Base-by-base conservation (phyloP, 176 grass and related monocot genomes). In the Sorghum bicolor region DNA sequence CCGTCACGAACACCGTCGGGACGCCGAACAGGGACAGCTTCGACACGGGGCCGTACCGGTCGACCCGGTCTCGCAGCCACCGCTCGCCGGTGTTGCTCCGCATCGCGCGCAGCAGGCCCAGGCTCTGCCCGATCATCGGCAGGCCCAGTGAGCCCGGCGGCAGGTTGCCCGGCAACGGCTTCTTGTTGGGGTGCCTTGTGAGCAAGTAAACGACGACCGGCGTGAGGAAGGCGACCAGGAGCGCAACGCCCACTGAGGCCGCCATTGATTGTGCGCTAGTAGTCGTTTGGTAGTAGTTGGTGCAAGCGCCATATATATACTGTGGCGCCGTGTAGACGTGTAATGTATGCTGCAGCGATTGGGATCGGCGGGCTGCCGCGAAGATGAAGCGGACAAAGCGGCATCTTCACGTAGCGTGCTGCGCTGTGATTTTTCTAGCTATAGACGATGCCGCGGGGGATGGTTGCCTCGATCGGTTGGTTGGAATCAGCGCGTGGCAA, bases 21-120 rank as follows among this genome's bases (percentile, higher is more conserved):
- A 61, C 17, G 41, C 82, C 76, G 36, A 93, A 93, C 48, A 93
- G 74, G 14, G 88, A 93, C 31, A 93, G 82, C 82, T 90, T 93
- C 14, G 78, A 93, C 15, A 93, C 86, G 9, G 82, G 82, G 11
- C 91, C 91, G 41, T 90, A 85, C 67, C 76, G 77, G 32, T 1
- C 14, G 47, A 85, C 28, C 13, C 78, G n/a, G n/a, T 39, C 25
- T 0, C 14, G 63, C 2, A 89, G 20, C 90, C 90, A 92, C 38
- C 48, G 74, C 69, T 89, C 87, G 26, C 69, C 90, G 33, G 67
- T 58, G 63, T 89, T 86, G 61, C 31, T 32, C 2, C 75, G 69
- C 90, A 92, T 92, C 20, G 86, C 90, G 50, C 75, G 83, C 67
- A 92, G 90, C 2, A 92, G 74, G 41, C 62, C 75, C 2, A 92